Evolutionary conservation across 306 rosid genomes (phyloP), one percentile per base, ranked within the genome.

Genomic region (Dicorynia guianensis): DNA sequence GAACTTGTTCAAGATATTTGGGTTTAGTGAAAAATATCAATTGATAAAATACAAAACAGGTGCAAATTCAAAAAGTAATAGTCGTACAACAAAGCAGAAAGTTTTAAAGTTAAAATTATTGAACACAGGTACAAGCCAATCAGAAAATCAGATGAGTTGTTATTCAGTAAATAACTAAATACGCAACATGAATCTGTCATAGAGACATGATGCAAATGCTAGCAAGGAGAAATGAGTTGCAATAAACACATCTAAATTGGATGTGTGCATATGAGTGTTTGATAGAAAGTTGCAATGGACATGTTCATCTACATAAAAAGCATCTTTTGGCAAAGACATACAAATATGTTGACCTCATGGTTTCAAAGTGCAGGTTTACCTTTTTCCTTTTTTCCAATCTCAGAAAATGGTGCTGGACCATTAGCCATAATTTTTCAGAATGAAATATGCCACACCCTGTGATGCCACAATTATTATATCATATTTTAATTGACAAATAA

Each of bases 331-430:
- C 36, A 71, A 59, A 39, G 30, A 57, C 62, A 42, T 30, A 52
- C 3, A 7, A 67, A 72, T 62, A 36, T 38, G 15, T 56, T 54
- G 8, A 33, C 7, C 5, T 36, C 12, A 60, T 69, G 43, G 52
- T 57, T 40, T 43, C 38, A 60, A 8, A 35, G 30, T n/a, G 48
- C 15, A 53, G 39, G 52, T 40, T 74, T 87, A 94, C 98, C 97
- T 88, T 76, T 94, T 60, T 94, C 97, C 64, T 84, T 89, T 83
- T 88, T 91, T 57, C 98, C 98, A 68, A 90, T 87, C 35, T 91
- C 97, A 11, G 91, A 88, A 87, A 88, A 94, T n/a, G 95, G 89
- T 2, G 97, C 95, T 13, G 97, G 97, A 83, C 93, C 72, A 78
- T 82, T 82, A 49, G 87, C 93, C 98, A 94, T 94, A 47, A 19